Evolutionary conservation across 148 eudicot species (phyloP), one percentile per base, ranked within the genome.

Genomic region (Chenopodium berlandieri): DNA sequence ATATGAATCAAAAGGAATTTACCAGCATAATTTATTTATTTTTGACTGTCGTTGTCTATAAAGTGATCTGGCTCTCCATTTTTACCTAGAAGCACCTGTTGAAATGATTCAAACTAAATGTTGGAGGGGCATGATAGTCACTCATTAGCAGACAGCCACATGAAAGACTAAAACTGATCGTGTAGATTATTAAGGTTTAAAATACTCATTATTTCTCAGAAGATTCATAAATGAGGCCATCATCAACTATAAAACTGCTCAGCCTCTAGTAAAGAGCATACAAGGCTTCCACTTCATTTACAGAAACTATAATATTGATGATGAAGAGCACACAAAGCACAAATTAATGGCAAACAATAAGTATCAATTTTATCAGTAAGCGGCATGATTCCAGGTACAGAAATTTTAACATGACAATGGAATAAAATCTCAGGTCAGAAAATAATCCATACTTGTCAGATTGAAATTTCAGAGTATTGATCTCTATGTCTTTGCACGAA

Each of bases 261-360:
- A 88, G 34, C 9, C 65, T 74, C 80, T 81, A 71, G 83, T 78
- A 88, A 37, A 88, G 81, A 11, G 71, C 77, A 64, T 40, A 40
- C 44, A 69, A 81, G 27, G 90, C 90, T 73, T 85, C 86, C n/a
- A 83, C 84, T 78, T 88, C 90, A 71, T 73, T 85, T 75, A 81
- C 79, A 75, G 82, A 74, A 83, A 88, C 90, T 88, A 74, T 4
- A 17, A 56, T 3, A 56, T 17, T 56, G 60, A 56, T 16, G 1
- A 37, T n/a, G 10, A 31, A 23, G 23, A 54, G 47, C 30, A 11
- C 50, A 67, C 23, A 37, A 37, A 50, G 17, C 32, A 9, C 32
- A 52, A 66, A 65, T 46, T 34, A 10, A 75, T 6, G 63, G 54
- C n/a, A 68, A 19, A 37, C 20, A 31, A 20, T 44, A 75, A 54